Percentiles rank a stretch among this genome's conserved stretches.
Evolutionary conservation across 2,329 filamentous ascomycete genomes (phyloP).

Genomic region (Elsinoe batatas): DNA sequence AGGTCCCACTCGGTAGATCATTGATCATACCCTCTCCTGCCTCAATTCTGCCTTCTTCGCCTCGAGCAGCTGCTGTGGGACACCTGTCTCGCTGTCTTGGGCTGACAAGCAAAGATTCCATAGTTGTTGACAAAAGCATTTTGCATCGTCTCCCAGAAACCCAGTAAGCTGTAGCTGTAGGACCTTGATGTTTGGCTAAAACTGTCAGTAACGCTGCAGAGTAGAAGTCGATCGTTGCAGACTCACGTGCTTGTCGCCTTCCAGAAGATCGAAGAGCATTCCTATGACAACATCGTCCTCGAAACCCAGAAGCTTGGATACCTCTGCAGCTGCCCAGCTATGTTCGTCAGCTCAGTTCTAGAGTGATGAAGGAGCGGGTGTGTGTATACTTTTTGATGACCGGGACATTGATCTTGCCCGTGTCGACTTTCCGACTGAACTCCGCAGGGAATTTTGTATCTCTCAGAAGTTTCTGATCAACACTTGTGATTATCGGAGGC

Average conservation of each 20-base stretch:
- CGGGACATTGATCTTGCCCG: conserved; percentile 91
- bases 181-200: conserved; percentile 85
- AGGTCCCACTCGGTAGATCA: background rate
- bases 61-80: conserved; percentile 88
- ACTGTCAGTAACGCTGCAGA: too few species aligned
- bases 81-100: conserved; percentile 76
- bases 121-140: conserved; percentile 81
- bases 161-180: conserved; percentile 91
- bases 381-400: conserved; percentile 81
- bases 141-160: conserved; percentile 86
- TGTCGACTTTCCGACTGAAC: conserved; percentile 93
- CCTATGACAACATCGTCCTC: conserved; percentile 96
- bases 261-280: conserved; percentile 59
- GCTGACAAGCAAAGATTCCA: conserved; percentile 89
- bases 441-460: conserved; percentile 89
- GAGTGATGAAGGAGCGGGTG: too few species aligned
- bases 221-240: background rate
- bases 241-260: conserved; percentile 67
- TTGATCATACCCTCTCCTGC: conserved; percentile 68
- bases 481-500: conserved; percentile 48
- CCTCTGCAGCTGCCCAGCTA: conserved; percentile 88
- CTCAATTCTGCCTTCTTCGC: conserved; percentile 93
- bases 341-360: background rate
- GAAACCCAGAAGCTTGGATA: conserved; percentile 76
- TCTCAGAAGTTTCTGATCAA: conserved; percentile 81